Base-by-base conservation (phyloP, 23 red algal species). In the Agarophyton chilense region DNA sequence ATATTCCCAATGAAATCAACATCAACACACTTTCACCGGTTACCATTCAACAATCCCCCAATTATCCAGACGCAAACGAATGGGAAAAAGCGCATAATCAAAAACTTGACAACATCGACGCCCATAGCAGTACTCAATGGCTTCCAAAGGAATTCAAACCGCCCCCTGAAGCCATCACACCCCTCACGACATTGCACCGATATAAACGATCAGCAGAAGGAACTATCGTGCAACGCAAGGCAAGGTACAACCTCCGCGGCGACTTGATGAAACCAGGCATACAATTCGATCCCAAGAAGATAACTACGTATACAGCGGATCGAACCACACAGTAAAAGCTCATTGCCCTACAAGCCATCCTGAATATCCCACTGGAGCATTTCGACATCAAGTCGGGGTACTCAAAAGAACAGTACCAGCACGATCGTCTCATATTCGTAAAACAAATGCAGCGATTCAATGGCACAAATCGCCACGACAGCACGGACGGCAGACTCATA, bases 211-310 rank as follows among this genome's bases (percentile, higher is more conserved):
- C 22, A 12, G 19, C 70, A n/a, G 70, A 73, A 53, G 83, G 67
- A 56, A 52, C 51, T 22, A 46, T 88, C 29, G 13, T 52, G 4
- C 25, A 72, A 73, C 51, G 43, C 10, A 76, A 74, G 56, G 63
- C 83, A 36, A 31, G 83, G 10, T 88, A 66, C 41, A 45, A 39
- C 32, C 24, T 88, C 45, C 14, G 65, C 42, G 83, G 83, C 17
- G 83, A 88, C 40, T 0, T 22, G 35, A 78, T 89, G 84, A 77
- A 77, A 77, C 84, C 84, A 41, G 72, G 72, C 21, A 21, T 78
- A 11, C 70, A 89, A 26, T 89, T 28, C 70, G 24, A 89, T 47
- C 51, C 84, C n/a, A 25, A 43, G 4, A 29, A 78, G 17, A 89
- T 40, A n/a, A 62, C 84, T 24, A 52, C 81, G n/a, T 72, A 44